Percentiles rank a stretch among this genome's conserved stretches.
Conservation (phyloP, 495 filamentous ascomycete species). For the Apiosordaria backusii region DNA sequence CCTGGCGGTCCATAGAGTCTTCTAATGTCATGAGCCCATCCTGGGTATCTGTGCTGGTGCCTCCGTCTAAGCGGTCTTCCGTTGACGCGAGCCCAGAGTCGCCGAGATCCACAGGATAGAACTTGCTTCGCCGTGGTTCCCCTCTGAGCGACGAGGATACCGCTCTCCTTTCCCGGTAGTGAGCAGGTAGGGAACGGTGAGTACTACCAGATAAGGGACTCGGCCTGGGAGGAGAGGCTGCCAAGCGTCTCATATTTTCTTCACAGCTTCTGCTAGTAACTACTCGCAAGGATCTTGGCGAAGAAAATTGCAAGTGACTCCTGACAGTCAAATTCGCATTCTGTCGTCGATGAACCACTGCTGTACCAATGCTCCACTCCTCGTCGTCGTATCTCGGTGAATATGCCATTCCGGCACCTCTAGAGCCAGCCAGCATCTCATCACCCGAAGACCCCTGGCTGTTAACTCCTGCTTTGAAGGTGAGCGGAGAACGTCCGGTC, state of each 20-base stretch:
- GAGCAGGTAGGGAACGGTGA: conserved; percentile 9
- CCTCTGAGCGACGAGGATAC: conserved; percentile 6
- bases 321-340: background rate
- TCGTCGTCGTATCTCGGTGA: background rate
- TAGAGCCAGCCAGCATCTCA: background rate
- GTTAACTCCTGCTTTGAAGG: background rate
- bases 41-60: background rate
- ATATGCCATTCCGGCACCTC: background rate
- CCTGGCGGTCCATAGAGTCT: background rate
- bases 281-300: background rate
- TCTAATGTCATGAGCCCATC: background rate
- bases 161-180: conserved; percentile 6
- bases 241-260: background rate
- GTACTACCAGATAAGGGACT: conserved; percentile 5
- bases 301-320: background rate
- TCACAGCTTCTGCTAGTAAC: background rate
- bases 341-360: background rate
- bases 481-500: background rate
- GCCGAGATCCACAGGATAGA: conserved; percentile 26
- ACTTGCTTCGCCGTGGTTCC: conserved; percentile 14
- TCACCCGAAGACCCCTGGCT: background rate
- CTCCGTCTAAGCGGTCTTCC: conserved; percentile 17
- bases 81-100: conserved; percentile 25
- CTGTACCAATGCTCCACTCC: background rate
- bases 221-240: conserved; percentile 1